These are phyloP conservation scores for Apiospora kogelbergensis DNA, from an alignment of 2,329 filamentous ascomycete species.

Conservation along the genomic window DNA sequence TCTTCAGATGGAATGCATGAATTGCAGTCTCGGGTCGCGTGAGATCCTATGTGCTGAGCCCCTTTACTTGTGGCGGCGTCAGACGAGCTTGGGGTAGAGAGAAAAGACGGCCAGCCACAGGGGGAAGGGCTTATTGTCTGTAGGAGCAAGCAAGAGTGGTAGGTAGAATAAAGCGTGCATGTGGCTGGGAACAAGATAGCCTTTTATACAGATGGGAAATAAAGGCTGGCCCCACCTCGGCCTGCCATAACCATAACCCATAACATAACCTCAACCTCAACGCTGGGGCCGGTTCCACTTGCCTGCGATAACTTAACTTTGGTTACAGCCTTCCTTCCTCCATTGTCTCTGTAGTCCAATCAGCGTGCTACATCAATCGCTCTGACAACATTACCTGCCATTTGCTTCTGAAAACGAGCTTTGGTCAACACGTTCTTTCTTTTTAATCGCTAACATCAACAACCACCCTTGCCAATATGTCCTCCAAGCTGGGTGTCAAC, in stretches of 20 bases:
- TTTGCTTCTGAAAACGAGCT: background rate
- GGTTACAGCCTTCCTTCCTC: background rate
- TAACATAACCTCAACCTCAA: too few species aligned
- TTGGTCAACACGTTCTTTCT: background rate
- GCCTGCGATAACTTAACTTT: background rate
- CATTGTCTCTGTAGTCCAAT: background rate
- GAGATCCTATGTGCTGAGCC: background rate
- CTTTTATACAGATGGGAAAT: background rate
- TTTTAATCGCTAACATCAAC: background rate
- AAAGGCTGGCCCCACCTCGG: background rate
- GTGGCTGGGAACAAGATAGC: background rate
- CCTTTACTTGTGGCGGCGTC: background rate
- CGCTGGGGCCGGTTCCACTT: background rate
- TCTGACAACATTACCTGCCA: background rate
- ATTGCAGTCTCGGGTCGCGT: too few species aligned
- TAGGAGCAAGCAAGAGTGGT: background rate
- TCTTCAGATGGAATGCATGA: background rate
- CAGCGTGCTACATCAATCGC: background rate
- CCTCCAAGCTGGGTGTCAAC: constrained; percentile 58
- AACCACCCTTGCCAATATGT: constrained; percentile 32
- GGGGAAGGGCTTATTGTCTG: background rate
- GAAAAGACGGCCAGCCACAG: background rate
- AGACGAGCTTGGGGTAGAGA: background rate
- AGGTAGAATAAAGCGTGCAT: background rate
- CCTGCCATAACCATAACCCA: too few species aligned